Percentiles rank a stretch among this genome's conserved stretches.
These are phyloP conservation scores for Suillus discolor DNA, from an alignment of 768 basidiomycete species.

Conservation along the genomic window DNA sequence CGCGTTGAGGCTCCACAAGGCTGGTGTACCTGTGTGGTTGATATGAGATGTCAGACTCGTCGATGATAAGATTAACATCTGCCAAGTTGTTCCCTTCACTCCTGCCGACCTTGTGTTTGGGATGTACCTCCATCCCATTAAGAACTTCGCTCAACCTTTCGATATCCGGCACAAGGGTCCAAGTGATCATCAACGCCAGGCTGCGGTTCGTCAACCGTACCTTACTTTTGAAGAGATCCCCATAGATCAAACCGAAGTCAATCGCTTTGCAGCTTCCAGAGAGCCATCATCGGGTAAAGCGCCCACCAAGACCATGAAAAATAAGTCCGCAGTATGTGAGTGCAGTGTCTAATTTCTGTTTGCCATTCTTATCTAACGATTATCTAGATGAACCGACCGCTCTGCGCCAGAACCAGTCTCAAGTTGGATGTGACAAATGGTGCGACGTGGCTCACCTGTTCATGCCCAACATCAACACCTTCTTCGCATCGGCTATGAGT, in stretches of 20 bases:
- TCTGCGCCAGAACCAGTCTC: background rate
- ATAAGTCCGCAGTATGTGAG: background rate
- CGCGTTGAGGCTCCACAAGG: background rate
- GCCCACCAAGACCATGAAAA: background rate
- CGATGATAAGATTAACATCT: background rate
- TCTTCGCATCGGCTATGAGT: background rate
- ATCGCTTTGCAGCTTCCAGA: background rate
- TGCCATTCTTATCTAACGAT: background rate
- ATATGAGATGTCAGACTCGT: background rate
- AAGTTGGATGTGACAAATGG: constrained; percentile 2
- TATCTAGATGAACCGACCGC: background rate
- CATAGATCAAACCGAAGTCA: background rate
- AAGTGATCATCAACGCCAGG: background rate
- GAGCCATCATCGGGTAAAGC: background rate
- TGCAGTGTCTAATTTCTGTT: background rate
- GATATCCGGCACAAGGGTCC: background rate
- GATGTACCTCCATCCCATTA: background rate
- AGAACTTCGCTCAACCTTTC: background rate
- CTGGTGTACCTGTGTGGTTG: constrained; percentile 5
- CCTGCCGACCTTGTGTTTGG: background rate
- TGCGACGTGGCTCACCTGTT: background rate
- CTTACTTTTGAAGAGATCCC: constrained; percentile 1
- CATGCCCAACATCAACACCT: constrained; percentile 1
- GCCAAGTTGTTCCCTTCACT: background rate
- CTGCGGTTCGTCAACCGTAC: background rate